phyloP scores from a whole-genome alignment of 225 moss, liverwort and hornwort genomes.

The Ulota crispa region DNA sequence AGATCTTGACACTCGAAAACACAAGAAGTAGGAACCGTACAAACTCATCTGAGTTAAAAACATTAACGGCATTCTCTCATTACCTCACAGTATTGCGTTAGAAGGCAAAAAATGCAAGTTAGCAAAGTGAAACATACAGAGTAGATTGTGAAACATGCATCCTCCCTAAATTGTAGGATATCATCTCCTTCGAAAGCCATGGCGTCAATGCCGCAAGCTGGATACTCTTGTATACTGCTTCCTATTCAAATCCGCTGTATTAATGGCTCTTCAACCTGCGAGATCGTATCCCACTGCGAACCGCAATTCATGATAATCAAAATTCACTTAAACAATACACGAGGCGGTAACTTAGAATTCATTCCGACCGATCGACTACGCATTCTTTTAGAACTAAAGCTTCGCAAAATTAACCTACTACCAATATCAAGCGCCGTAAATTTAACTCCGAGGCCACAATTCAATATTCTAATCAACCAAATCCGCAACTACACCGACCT shows the following conservation, averaged over 20 bases:
- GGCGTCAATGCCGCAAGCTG: neutral
- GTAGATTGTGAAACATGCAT: constrained; percentile 45
- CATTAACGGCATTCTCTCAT: neutral
- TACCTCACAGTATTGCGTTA: neutral
- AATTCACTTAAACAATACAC: neutral
- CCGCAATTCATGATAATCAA: neutral
- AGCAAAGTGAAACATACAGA: constrained; percentile 31
- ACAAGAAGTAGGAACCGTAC: neutral
- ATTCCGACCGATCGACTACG: neutral
- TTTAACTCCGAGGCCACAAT: neutral
- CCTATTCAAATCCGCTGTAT: neutral
- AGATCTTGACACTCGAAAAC: neutral
- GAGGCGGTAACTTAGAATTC: neutral
- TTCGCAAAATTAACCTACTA: neutral
- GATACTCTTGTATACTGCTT: neutral
- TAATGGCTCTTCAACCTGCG: constrained; percentile 4
- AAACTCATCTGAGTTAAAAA: neutral
- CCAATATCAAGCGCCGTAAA: neutral
- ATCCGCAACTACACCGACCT: neutral
- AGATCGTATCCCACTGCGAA: neutral
- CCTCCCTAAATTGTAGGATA: constrained; percentile 30
- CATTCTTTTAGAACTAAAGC: neutral
- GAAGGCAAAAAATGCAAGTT: neutral
- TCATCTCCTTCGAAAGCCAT: constrained; percentile 27
- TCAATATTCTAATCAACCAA: neutral